Conservation (phyloP, 495 filamentous ascomycete genomes). For the Aspergillus taichungensis region DNA sequence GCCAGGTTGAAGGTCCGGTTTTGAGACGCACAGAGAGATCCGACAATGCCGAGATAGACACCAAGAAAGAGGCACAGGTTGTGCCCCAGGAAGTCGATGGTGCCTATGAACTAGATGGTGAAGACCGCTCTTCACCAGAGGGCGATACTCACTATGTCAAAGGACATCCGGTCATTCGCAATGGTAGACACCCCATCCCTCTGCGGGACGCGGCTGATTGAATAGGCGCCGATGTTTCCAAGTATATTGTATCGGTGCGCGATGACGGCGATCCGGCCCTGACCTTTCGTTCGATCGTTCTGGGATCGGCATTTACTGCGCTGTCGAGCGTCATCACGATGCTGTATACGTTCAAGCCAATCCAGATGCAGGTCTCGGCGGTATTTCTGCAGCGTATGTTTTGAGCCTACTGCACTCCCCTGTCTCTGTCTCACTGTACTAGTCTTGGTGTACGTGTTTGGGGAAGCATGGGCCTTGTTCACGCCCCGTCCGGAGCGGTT, state of each 20-base stretch:
- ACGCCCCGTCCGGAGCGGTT: conserved; percentile 16
- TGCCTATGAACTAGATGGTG: neutral
- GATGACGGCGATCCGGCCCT: conserved; percentile 21
- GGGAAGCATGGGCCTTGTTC: conserved; percentile 13
- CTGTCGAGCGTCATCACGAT: conserved; percentile 26
- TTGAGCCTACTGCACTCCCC: neutral
- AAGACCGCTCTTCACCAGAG: neutral
- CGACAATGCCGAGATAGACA: too few relatives aligned
- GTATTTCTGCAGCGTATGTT: conserved; percentile 21
- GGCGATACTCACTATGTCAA: conserved; percentile 11
- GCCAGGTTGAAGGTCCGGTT: too few relatives aligned
- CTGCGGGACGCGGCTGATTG: neutral
- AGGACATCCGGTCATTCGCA: conserved; percentile 31
- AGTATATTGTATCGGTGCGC: conserved; percentile 16
- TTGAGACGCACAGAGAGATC: too few relatives aligned
- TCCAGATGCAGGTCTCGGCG: conserved; percentile 15
- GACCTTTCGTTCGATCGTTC: conserved; percentile 19
- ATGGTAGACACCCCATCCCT: conserved; percentile 5
- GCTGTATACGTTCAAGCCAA: conserved; percentile 23
- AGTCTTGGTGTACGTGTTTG: conserved; percentile 20
- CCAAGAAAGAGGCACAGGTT: too few relatives aligned
- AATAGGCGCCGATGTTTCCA: conserved; percentile 18
- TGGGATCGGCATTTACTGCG: conserved; percentile 20
- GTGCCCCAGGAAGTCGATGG: too few relatives aligned
- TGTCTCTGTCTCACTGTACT: neutral